These are phyloP conservation scores for Blastocystis sp. DNA, from an alignment of 352 stramenopile species.

Conservation along the genomic window DNA sequence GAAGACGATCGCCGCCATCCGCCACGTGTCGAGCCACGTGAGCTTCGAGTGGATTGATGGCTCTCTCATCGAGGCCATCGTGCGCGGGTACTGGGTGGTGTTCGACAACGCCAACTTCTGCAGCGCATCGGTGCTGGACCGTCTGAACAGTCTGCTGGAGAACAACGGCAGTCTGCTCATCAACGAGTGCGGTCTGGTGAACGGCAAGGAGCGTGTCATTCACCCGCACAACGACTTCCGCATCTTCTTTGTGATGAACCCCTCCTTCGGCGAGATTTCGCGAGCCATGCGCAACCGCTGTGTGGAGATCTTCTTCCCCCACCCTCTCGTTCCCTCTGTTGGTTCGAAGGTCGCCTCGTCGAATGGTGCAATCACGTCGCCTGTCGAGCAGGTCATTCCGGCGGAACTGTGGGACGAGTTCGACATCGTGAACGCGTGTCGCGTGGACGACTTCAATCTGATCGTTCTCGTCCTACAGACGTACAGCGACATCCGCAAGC, in stretches of 20 bases:
- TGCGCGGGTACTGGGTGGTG: conserved; percentile 93
- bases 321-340: background rate
- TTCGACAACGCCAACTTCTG: conserved; percentile 99
- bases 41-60: conserved; percentile 96
- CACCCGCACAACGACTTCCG: conserved; percentile 92
- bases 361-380: background rate
- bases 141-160: conserved; percentile 97
- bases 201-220: conserved; percentile 79
- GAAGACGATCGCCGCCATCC: background rate
- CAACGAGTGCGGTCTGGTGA: conserved; percentile 88
- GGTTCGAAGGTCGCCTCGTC: background rate
- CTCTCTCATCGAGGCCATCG: conserved; percentile 87
- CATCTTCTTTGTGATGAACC: conserved; percentile 95
- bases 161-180: conserved; percentile 88
- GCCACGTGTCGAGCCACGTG: background rate
- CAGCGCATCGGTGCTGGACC: conserved; percentile 93
- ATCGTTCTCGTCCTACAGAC: conserved; percentile 1
- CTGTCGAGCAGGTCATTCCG: too few relatives aligned
- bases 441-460: conserved; percentile 4
- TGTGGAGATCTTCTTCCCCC: conserved; percentile 80
- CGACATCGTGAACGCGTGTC: background rate
- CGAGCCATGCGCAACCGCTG: conserved; percentile 99
- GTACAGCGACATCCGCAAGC: background rate
- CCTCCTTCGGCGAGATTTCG: conserved; percentile 86
- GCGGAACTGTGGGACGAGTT: background rate